Percentiles rank a stretch among this genome's conserved stretches.
phyloP scores from a whole-genome alignment of 1,139 yeast species.

The Saccharomyces hybrid region DNA sequence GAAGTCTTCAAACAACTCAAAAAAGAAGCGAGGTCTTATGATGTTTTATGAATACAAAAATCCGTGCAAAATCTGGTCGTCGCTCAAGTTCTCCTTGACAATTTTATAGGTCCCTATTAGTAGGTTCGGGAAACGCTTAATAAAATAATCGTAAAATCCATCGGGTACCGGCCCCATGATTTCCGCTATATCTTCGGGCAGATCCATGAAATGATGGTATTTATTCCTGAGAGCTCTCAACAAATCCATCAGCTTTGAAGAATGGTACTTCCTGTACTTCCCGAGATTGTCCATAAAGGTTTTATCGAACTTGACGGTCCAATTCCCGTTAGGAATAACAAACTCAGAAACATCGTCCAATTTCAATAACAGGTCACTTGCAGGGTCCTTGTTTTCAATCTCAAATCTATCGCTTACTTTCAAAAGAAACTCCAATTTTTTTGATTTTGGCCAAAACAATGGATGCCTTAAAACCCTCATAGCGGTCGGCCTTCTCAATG shows the following conservation, averaged over 20 bases:
- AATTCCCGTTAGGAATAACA: constrained; percentile 59
- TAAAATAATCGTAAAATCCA: constrained; percentile 75
- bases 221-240: constrained; percentile 86
- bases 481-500: constrained; percentile 69
- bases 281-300: constrained; percentile 77
- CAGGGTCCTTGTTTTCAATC: constrained; percentile 80
- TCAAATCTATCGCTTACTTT: constrained; percentile 90
- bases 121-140: constrained; percentile 64
- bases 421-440: constrained; percentile 71
- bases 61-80: constrained; percentile 54
- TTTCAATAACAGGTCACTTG: constrained; percentile 52
- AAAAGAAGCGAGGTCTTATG: background rate
- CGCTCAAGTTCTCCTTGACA: constrained; percentile 47
- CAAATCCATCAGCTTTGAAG: constrained; percentile 72
- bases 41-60: constrained; percentile 34
- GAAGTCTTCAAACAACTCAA: background rate
- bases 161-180: constrained; percentile 75
- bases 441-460: constrained; percentile 69
- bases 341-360: constrained; percentile 50
- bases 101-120: constrained; percentile 68
- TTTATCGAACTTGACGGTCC: constrained; percentile 70
- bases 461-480: constrained; percentile 69
- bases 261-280: constrained; percentile 80
- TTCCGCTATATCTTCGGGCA: constrained; percentile 55
- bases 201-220: constrained; percentile 85